These are phyloP conservation scores for Salvia hispanica DNA, from an alignment of 257 asterid genomes.

Conservation along the genomic window DNA sequence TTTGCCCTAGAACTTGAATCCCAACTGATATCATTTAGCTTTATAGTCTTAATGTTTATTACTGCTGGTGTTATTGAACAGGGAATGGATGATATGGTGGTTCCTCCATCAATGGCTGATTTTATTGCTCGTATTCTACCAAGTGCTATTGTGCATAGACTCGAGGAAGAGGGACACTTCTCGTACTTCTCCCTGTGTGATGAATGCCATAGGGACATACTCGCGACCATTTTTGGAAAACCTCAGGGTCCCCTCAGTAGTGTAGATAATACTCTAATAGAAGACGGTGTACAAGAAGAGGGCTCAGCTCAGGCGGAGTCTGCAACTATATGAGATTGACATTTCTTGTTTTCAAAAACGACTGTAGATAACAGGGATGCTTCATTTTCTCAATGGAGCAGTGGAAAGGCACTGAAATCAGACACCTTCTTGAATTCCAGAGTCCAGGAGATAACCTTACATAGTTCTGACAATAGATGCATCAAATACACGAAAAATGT, in stretches of 20 bases:
- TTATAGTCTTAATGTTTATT: neutral
- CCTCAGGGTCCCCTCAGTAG: slow-evolving; percentile 62
- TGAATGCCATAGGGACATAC: slow-evolving; percentile 71
- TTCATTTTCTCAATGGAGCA: slow-evolving; percentile 25
- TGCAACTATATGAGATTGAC: slow-evolving; percentile 33
- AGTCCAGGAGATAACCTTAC: slow-evolving; percentile 28
- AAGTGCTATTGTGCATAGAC: slow-evolving; percentile 58
- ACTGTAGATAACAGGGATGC: slow-evolving; percentile 45
- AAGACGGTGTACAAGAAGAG: slow-evolving; percentile 33
- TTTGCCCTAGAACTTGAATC: slow-evolving; percentile 1
- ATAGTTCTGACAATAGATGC: slow-evolving; percentile 40
- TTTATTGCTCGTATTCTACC: slow-evolving; percentile 65
- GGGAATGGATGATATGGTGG: slow-evolving; percentile 79
- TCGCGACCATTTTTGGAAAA: slow-evolving; percentile 68
- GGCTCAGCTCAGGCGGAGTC: slow-evolving; percentile 32
- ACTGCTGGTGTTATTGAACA: slow-evolving; percentile 33
- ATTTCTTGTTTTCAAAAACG: slow-evolving; percentile 16
- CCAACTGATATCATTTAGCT: neutral
- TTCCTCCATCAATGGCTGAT: slow-evolving; percentile 73
- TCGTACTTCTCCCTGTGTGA: slow-evolving; percentile 73
- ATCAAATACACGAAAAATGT: slow-evolving; percentile 14
- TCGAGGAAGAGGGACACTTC: slow-evolving; percentile 83
- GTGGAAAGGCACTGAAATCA: neutral
- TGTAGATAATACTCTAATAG: slow-evolving; percentile 45
- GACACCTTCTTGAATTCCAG: neutral